Evolutionary conservation across 2,329 filamentous ascomycete genomes (phyloP), one percentile per base, ranked within the genome.

Genomic region (Penicillium sp.): DNA sequence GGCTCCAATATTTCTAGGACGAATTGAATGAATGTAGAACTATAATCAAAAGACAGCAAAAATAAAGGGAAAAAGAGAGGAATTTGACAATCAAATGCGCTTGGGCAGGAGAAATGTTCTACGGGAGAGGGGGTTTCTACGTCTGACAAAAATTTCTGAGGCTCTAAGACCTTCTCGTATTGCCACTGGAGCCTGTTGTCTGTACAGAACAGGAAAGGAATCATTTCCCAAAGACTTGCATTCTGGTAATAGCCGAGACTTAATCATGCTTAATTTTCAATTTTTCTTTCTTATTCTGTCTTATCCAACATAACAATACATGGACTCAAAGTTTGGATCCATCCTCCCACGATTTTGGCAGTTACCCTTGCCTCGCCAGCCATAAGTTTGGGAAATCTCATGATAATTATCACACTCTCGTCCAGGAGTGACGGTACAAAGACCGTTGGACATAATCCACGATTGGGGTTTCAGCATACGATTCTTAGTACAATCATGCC

Each of bases 261-360:
- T 4, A 30, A 9, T 30, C 29, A 2, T 30, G 3, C 11, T 30
- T 30, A 11, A 30, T 30, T 30, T 8, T 23, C 23, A 23, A 30
- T 30, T 8, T 8, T 9, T 30, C 29, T 68, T 66, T 14, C 6
- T n/a, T n/a, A n/a, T n/a, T n/a, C n/a, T n/a, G n/a, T 14, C 8
- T 18, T 40, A 53, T 27, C 51, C 51, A 38, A 53, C 45, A 40
- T 53, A 50, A 27, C 51, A 53, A 16, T 44, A 38, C 26, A 53
- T 23, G 2, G 51, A 53, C n/a, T 18, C 40, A 19, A 53, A 53
- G 8, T 18, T 10, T 7, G 51, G 51, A 18, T 53, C 51, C 18
- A 23, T 7, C 6, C 1, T 5, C n/a, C n/a, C 4, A 6, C 46
- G 46, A 29, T 53, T 41, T 13, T 49, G 39, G 6, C 51, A 53